These are phyloP conservation scores for Aureobasidium subglaciale DNA, from an alignment of 2,329 filamentous ascomycete genomes.

Conservation along the genomic window DNA sequence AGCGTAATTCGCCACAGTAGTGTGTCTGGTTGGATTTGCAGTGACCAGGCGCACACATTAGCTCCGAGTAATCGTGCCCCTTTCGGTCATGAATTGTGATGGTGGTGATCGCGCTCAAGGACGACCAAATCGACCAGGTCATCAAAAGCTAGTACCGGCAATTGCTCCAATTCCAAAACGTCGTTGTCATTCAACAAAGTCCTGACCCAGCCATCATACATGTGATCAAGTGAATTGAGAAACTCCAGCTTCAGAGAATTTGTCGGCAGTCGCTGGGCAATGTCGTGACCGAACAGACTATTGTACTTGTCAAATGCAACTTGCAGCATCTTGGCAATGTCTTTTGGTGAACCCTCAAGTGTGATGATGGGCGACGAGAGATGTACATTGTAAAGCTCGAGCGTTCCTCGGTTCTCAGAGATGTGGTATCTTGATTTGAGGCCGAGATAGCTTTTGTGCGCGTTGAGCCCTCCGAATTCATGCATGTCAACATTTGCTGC, in stretches of 20 bases:
- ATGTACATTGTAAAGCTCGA: background rate
- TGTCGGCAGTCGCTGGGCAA: background rate
- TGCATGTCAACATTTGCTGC: background rate
- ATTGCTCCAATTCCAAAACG: background rate
- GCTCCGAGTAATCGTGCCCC: background rate
- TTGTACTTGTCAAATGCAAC: background rate
- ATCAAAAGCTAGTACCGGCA: background rate
- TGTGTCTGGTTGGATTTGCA: background rate
- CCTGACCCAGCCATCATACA: conserved; percentile 22
- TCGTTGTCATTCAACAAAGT: background rate
- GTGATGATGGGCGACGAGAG: background rate
- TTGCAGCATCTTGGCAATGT: background rate
- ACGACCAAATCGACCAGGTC: background rate
- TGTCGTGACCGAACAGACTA: background rate
- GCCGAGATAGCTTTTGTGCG: background rate
- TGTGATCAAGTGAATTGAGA: conserved; percentile 44
- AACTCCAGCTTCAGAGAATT: background rate
- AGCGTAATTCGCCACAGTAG: background rate
- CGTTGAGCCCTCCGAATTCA: background rate
- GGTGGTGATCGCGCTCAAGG: background rate
- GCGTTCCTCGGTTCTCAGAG: background rate
- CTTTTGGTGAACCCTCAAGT: background rate
- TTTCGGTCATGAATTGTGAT: background rate
- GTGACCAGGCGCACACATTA: background rate
- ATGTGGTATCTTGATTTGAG: background rate